Base-by-base conservation (phyloP, 805 yeast genomes). In the Hanseniaspora meyeri region DNA sequence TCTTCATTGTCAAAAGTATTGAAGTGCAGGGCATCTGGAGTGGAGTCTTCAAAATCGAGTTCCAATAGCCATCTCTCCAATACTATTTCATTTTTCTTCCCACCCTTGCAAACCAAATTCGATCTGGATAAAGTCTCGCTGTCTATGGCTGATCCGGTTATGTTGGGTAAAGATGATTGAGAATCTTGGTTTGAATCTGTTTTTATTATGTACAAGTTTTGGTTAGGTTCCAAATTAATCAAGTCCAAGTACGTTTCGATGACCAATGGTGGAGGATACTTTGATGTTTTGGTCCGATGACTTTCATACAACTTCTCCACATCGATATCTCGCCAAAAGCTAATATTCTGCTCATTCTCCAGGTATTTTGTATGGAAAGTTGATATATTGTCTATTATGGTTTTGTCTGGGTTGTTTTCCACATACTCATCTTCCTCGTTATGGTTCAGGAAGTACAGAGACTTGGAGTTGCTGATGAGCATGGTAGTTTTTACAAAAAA, bases 61-160 rank as follows among this genome's bases (percentile, higher is more conserved):
- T 90, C 96, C 37, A 93, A 71, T 27, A 88, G 74, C 98, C 98
- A 93, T 58, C 98, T 76, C 65, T 93, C 98, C 57, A 93, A 70
- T 1, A 93, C 96, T n/a, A 93, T 79, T 68, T 91, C 97, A 17
- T 80, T 75, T 63, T 85, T 85, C 63, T 78, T 80, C 2, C 77
- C 73, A 14, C 83, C 84, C 79, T 10, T 83, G 73, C 12, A 82
- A 82, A 10, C 77, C 71, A 77, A 84, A 81, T 14, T 19, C n/a
- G 49, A 75, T 64, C 60, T 74, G 73, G 27, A 75, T 77, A 8
- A 74, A 3, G 49, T 45, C 5, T 45, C 49, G 20, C 38, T 31
- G 17, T 45, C 49, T 31, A 45, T 17, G 32, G 49, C 49, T n/a
- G 49, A 45, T 8, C 49, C 49, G 10, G 49, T 32, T 17, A 45